Evolutionary conservation across 495 filamentous ascomycete genomes (phyloP).

Genomic region (Talaromyces liani): DNA sequence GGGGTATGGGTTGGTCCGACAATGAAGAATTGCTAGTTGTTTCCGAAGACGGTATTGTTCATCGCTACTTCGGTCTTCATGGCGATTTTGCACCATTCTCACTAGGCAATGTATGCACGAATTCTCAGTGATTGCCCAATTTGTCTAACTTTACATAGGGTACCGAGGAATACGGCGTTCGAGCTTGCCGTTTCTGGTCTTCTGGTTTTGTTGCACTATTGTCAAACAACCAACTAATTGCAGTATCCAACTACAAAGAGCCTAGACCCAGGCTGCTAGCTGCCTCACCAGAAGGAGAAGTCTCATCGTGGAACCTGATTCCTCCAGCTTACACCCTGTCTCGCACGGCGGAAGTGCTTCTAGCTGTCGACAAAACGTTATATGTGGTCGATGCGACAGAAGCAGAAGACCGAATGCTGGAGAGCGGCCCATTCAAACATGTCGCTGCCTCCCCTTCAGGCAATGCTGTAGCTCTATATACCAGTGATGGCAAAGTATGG

Average conservation of each 20-base stretch:
- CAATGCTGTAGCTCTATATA: conserved; percentile 79
- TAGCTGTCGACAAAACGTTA: conserved; percentile 80
- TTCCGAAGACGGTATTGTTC: conserved; percentile 80
- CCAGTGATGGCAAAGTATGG: conserved; percentile 77
- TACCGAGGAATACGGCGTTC: conserved; percentile 79
- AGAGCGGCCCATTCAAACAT: conserved; percentile 88
- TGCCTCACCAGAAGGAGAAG: conserved; percentile 63
- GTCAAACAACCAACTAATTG: conserved; percentile 77
- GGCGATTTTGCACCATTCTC: conserved; percentile 94
- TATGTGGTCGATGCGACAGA: conserved; percentile 81
- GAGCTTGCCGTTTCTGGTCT: conserved; percentile 82
- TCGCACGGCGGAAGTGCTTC: conserved; percentile 87
- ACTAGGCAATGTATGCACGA: conserved; percentile 64
- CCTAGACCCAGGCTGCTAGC: conserved; percentile 81
- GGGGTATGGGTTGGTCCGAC: conserved; percentile 92
- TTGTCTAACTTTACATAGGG: conserved; percentile 40
- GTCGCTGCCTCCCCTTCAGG: conserved; percentile 87
- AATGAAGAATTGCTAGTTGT: conserved; percentile 89
- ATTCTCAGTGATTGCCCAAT: not conserved
- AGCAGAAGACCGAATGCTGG: conserved; percentile 80
- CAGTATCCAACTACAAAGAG: conserved; percentile 83
- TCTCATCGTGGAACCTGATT: conserved; percentile 85
- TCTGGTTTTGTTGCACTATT: conserved; percentile 90
- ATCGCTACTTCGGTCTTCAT: conserved; percentile 86
- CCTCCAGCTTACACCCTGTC: conserved; percentile 85